Conservation (phyloP, 495 filamentous ascomycete genomes). For the Aspergillus asperescens region DNA sequence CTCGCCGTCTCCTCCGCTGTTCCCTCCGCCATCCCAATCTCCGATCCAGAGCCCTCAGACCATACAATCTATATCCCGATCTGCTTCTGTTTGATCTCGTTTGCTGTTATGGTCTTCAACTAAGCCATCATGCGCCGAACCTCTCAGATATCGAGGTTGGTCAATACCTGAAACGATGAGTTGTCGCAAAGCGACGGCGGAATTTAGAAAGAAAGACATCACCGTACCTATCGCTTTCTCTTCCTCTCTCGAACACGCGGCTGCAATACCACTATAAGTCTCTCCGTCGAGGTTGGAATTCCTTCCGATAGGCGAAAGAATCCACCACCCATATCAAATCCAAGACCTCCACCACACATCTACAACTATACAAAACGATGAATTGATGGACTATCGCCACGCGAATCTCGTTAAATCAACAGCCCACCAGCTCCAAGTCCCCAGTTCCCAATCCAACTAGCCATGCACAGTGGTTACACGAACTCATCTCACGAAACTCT, state of each 20-base stretch:
- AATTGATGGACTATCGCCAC: conserved; percentile 3
- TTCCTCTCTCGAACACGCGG: background rate
- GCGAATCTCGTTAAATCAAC: background rate
- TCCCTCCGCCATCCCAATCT: conserved; percentile 6
- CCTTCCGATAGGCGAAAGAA: background rate
- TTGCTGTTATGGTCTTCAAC: conserved; percentile 41
- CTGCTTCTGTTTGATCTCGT: conserved; percentile 42
- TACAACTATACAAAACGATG: background rate
- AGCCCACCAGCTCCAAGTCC: background rate
- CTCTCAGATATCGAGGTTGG: background rate
- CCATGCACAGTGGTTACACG: background rate
- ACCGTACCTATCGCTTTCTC: background rate
- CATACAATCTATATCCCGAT: conserved; percentile 39
- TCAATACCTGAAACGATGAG: background rate
- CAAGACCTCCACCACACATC: background rate
- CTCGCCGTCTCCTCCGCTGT: background rate
- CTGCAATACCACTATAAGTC: background rate
- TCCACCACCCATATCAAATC: background rate
- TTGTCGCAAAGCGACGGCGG: background rate
- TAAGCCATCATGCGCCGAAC: conserved; percentile 5
- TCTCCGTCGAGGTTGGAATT: background rate
- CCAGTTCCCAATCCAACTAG: background rate
- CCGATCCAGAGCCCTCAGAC: conserved; percentile 27
- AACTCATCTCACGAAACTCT: conserved; percentile 1
- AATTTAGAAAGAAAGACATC: background rate